Evolutionary conservation across 2,329 filamentous ascomycete genomes (phyloP).

Genomic region (Ophiosphaerella korrae): DNA sequence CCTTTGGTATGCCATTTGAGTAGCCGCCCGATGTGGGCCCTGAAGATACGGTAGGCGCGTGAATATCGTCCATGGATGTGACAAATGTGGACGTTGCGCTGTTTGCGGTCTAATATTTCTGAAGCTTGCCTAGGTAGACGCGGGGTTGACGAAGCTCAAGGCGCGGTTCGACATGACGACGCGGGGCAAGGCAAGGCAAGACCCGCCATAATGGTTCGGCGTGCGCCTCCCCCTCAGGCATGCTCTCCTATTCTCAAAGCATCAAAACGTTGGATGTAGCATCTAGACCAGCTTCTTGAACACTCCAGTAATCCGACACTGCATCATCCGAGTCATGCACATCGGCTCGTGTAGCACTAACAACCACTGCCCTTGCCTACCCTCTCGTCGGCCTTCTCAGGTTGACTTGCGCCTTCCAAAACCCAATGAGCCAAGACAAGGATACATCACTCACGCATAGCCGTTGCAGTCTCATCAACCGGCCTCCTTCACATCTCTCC

Average conservation of each 20-base stretch:
- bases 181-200: slow-evolving; percentile 7
- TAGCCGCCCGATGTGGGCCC: slow-evolving; percentile 70
- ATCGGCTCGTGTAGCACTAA: background rate
- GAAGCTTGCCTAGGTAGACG: slow-evolving; percentile 9
- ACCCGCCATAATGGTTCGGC: slow-evolving; percentile 4
- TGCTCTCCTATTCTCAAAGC: background rate
- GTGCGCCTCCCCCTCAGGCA: too few species aligned
- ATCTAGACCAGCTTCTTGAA: too few species aligned
- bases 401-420: background rate
- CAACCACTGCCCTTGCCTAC: background rate
- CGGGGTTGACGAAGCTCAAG: slow-evolving; percentile 10
- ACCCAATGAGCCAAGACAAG: too few species aligned
- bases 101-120: slow-evolving; percentile 2
- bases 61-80: slow-evolving; percentile 68
- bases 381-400: background rate
- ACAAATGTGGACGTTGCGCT: slow-evolving; percentile 32
- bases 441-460: background rate
- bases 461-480: background rate
- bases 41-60: slow-evolving; percentile 74
- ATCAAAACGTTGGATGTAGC: too few species aligned
- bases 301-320: too few species aligned
- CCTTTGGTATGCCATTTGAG: slow-evolving; percentile 64
- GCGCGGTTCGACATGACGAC: slow-evolving; percentile 1
- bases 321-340: background rate
- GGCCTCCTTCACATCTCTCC: slow-evolving; percentile 2